phyloP scores from a whole-genome alignment of 345 rosid species.

The Aethionema arabicum region DNA sequence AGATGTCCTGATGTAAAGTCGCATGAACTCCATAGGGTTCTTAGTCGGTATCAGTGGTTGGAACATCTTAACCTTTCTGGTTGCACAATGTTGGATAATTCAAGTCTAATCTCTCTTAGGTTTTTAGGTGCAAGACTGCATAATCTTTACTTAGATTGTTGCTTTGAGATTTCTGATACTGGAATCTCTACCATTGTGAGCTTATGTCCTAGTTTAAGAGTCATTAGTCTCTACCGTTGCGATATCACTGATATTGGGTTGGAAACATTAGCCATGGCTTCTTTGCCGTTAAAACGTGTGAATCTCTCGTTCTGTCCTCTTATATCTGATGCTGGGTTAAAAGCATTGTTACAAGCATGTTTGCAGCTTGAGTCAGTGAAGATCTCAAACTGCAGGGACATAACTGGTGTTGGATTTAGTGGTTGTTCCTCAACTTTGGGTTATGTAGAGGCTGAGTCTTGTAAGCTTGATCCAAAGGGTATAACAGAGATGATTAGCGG shows the following conservation, averaged over 20 bases:
- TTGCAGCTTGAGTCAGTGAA: constrained; percentile 51
- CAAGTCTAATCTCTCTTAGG: constrained; percentile 46
- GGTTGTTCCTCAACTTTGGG: constrained; percentile 58
- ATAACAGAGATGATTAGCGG: constrained; percentile 61
- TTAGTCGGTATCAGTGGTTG: constrained; percentile 62
- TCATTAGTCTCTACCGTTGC: constrained; percentile 62
- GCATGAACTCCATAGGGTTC: constrained; percentile 55
- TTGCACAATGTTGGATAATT: constrained; percentile 59
- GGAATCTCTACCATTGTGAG: constrained; percentile 52
- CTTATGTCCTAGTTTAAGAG: constrained; percentile 50
- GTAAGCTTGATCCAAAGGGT: constrained; percentile 57
- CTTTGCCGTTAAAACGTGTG: constrained; percentile 45
- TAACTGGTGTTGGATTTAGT: constrained; percentile 54
- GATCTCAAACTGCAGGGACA: constrained; percentile 48
- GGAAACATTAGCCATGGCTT: constrained; percentile 47
- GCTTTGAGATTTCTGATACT: constrained; percentile 57
- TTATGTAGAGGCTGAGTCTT: constrained; percentile 55
- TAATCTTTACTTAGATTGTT: constrained; percentile 59
- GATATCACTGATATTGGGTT: constrained; percentile 56
- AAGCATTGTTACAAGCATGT: constrained; percentile 49
- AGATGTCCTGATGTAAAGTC: constrained; percentile 35
- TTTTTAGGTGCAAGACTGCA: constrained; percentile 49
- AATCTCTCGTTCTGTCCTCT: constrained; percentile 55
- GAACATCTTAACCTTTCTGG: constrained; percentile 61
- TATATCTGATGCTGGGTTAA: constrained; percentile 55